phyloP scores from a whole-genome alignment of 768 basidiomycete species.

The Pleurotus platypus region DNA sequence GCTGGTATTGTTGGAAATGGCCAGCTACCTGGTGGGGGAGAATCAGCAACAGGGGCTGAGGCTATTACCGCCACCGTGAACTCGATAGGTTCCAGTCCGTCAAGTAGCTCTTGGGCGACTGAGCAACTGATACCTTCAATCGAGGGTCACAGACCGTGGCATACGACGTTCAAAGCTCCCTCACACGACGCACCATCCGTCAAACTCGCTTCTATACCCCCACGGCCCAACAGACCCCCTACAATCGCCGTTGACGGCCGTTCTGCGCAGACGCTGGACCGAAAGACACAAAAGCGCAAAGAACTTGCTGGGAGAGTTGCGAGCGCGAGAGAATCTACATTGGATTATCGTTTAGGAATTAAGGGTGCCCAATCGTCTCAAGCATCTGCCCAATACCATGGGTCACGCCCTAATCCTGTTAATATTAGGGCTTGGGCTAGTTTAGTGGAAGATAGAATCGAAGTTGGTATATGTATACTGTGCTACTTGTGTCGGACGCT shows the following conservation, averaged over 20 bases:
- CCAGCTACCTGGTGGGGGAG: neutral
- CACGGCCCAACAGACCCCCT: slow-evolving; percentile 14
- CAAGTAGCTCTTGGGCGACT: slow-evolving; percentile 41
- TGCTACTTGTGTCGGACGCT: neutral
- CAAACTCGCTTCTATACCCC: slow-evolving; percentile 45
- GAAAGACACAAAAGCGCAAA: slow-evolving; percentile 48
- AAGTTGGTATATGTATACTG: slow-evolving; percentile 41
- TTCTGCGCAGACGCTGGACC: slow-evolving; percentile 34
- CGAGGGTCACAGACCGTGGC: slow-evolving; percentile 65
- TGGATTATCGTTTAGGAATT: slow-evolving; percentile 74
- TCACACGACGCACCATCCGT: slow-evolving; percentile 50
- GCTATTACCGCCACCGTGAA: neutral
- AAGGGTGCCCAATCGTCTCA: slow-evolving; percentile 17
- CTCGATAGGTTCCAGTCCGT: neutral
- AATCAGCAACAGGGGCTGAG: neutral
- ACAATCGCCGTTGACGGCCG: slow-evolving; percentile 27
- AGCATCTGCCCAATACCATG: slow-evolving; percentile 3
- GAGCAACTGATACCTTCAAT: slow-evolving; percentile 53
- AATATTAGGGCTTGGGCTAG: slow-evolving; percentile 72
- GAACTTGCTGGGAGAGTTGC: slow-evolving; percentile 54
- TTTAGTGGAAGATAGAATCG: slow-evolving; percentile 76
- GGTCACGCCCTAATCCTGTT: slow-evolving; percentile 47
- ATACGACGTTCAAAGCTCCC: slow-evolving; percentile 62
- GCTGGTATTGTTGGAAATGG: slow-evolving; percentile 10
- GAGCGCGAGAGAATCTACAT: slow-evolving; percentile 63